Percentiles rank a stretch among this genome's conserved stretches.
Conservation (phyloP, 108 stramenopile species). For the Nannochloropsis salina region DNA sequence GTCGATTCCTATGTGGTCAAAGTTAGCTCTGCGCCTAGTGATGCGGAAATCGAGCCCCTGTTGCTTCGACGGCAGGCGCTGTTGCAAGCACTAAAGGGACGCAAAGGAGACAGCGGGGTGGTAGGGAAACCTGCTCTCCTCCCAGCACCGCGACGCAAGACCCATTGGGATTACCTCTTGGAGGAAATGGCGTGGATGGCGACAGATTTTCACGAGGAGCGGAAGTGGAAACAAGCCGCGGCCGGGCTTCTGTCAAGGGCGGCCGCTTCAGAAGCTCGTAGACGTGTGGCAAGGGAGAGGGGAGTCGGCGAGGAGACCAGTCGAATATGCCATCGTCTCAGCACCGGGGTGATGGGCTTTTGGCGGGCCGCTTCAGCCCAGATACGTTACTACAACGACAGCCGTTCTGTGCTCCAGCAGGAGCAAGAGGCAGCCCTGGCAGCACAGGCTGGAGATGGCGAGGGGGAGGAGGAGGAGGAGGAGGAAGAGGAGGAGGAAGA, state of each 20-base stretch:
- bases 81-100: neutral
- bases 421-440: neutral
- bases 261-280: neutral
- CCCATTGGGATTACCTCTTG: conserved; percentile 39
- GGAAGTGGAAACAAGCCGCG: conserved; percentile 23
- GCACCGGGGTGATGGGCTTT: neutral
- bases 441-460: neutral
- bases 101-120: neutral
- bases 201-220: conserved; percentile 42
- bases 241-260: neutral
- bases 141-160: conserved; percentile 38
- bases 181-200: conserved; percentile 44
- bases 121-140: neutral
- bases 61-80: neutral
- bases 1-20: neutral
- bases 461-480: conserved; percentile 10
- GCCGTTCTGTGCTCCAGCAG: neutral
- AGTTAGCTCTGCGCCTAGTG: neutral
- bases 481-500: conserved; percentile 12
- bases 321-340: neutral
- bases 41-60: conserved; percentile 7
- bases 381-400: conserved; percentile 7
- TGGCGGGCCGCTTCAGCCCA: neutral
- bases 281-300: neutral
- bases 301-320: neutral